Evolutionary conservation across 768 basidiomycete species (phyloP), one percentile per base, ranked within the genome.

Genomic region (Boletus subcaerulescens): DNA sequence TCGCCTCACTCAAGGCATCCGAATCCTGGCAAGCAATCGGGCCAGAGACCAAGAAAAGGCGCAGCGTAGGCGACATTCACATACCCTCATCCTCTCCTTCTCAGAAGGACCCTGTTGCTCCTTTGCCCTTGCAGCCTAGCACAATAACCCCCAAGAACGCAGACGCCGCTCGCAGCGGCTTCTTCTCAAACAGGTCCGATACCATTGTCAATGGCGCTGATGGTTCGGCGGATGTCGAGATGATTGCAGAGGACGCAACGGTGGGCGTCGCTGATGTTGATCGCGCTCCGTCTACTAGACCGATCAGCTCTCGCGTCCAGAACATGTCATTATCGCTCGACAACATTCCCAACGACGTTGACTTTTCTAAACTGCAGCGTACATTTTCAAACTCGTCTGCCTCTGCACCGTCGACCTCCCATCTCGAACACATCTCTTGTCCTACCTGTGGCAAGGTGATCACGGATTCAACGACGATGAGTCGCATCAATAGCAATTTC

Each of bases 401-500:
- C 20, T 81, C 80, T 5, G 77, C 81, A 3, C 77, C 80, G 0
- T 66, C 80, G 3, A 77, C 79, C 2, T 68, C 77, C 15, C 68
- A 71, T 57, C 40, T 62, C 39, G 75, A 75, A 46, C 73, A 76
- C 58, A 67, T 76, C 59, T 61, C 69, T 10, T 85, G 84, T 64
- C 81, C 83, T 2, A 77, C 79, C 9, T 85, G 84, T 64, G 82
- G 81, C 60, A 79, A 77, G 69, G 48, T 67, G 33, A 73, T 80
- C 60, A 77, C 77, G 33, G 78, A 80, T 60, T 68, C 73, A 31
- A 64, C 74, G 39, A 71, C 75, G 47, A 68, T 80, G 38, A 63
- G 58, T 50, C 62, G 57, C 14, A 58, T 73, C 50, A 63, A 60
- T 24, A 35, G 57, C 10, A 56, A 56, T 33, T 73, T 71, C 51